phyloP scores from a whole-genome alignment of 2,329 filamentous ascomycete genomes.

The Talaromyces albobiverticillius region DNA sequence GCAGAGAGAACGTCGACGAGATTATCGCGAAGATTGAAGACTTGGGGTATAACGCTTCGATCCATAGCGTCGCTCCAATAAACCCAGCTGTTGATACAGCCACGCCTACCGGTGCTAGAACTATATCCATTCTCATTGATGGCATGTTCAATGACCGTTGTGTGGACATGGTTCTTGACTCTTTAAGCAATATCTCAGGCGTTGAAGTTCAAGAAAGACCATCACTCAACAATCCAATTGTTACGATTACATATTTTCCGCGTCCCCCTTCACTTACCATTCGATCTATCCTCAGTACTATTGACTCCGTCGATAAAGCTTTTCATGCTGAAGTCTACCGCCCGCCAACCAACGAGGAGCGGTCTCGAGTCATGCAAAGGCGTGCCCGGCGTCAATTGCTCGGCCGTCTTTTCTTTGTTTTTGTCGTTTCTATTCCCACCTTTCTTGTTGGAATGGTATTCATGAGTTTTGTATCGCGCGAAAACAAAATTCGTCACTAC shows the following conservation, averaged over 20 bases:
- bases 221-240: conserved; percentile 61
- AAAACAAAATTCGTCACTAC: conserved; percentile 59
- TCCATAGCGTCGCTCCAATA: conserved; percentile 37
- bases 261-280: conserved; percentile 68
- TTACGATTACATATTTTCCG: conserved; percentile 70
- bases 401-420: conserved; percentile 66
- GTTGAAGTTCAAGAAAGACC: conserved; percentile 39
- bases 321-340: conserved; percentile 72
- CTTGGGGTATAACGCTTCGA: conserved; percentile 63
- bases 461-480: conserved; percentile 72
- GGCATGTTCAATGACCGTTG: conserved; percentile 75
- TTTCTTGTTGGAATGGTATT: conserved; percentile 86
- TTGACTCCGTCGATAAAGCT: conserved; percentile 63
- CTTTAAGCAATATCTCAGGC: conserved; percentile 42
- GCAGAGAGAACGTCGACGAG: conserved; percentile 41
- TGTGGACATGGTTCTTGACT: conserved; percentile 45
- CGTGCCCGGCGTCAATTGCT: conserved; percentile 68
- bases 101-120: conserved; percentile 42
- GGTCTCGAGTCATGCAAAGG: conserved; percentile 68
- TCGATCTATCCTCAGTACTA: conserved; percentile 66
- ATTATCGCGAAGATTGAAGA: conserved; percentile 52
- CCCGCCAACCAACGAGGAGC: conserved; percentile 77
- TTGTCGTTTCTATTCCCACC: conserved; percentile 73
- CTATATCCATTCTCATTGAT: conserved; percentile 63
- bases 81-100: conserved; percentile 55